Evolutionary conservation across 768 basidiomycete genomes (phyloP), one percentile per base, ranked within the genome.

Genomic region (Calocera viscosa): DNA sequence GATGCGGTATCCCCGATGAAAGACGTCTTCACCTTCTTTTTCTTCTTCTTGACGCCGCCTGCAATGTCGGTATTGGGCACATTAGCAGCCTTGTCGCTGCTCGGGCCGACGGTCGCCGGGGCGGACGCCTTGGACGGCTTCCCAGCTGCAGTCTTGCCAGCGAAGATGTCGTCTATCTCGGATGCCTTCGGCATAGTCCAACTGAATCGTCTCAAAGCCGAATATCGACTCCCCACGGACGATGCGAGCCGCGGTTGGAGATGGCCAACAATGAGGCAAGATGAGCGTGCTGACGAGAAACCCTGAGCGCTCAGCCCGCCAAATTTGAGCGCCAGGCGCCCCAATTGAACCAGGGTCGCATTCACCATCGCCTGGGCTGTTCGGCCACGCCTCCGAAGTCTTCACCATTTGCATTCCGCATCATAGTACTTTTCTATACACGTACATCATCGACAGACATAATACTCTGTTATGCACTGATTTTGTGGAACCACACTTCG

Each of bases 151-250:
- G 77, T 77, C 71, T 82, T 84, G 69, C 80, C 78, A 41, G 89
- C 81, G 75, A 92, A 92, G 72, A 92, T 92, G 72, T 83, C 84
- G 81, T 92, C 90, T 75, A 92, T 92, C 82, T 91, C 90, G 64
- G 87, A 87, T 80, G 82, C 80, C 24, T 47, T 47, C 70, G 78
- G 70, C 79, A 81, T 79, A 73, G 68, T 14, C 14, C 35, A 5
- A 38, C 35, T 5, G 35, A 5, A 38, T 5, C 14, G 35, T 38
- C 5, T 38, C 35, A 5, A 38, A 38, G 35, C 14, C 35, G 14
- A 38, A 5, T n/a, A n/a, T 14, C 35, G 14, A 38, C 7, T 5
- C 14, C 35, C 14, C 35, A 38, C 35, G 35, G 35, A 14, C 5
- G 35, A 5, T 38, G 35, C 35, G 35, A 38, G 35, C 14, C 14